phyloP scores from a whole-genome alignment of 2,329 filamentous ascomycete species.

The Fusarium compactum region DNA sequence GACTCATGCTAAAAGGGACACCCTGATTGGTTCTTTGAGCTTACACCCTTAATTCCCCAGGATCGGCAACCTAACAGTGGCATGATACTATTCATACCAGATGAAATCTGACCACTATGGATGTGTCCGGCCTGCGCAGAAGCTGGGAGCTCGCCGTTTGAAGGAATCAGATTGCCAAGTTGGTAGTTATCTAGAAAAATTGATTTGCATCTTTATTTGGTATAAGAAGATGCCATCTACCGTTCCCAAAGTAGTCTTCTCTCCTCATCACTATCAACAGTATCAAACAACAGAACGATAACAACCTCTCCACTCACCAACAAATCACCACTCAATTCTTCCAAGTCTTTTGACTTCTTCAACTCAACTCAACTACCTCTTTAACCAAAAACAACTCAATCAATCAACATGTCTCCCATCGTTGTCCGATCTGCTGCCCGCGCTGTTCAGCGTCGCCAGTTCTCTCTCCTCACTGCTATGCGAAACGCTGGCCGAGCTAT shows the following conservation, averaged over 20 bases:
- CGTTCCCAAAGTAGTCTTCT: conserved; percentile 29
- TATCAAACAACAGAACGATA: conserved; percentile 38
- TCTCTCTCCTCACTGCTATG: conserved; percentile 52
- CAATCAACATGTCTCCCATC: conserved; percentile 47
- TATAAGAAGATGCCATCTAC: conserved; percentile 45
- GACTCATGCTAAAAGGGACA: conserved; percentile 22
- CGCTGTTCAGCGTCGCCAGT: conserved; percentile 49
- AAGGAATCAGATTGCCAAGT: conserved; percentile 36
- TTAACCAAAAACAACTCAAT: conserved; percentile 28
- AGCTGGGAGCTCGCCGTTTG: conserved; percentile 44
- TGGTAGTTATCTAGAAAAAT: conserved; percentile 8
- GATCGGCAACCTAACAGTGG: conserved; percentile 37
- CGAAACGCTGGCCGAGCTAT: conserved; percentile 51
- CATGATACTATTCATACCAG: conserved; percentile 44
- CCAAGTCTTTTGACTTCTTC: conserved; percentile 26
- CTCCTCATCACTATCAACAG: conserved; percentile 40
- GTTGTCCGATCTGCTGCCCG: conserved; percentile 49
- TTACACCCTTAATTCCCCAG: conserved; percentile 28
- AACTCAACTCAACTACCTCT: conserved; percentile 17
- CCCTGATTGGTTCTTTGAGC: conserved; percentile 33
- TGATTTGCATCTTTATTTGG: conserved; percentile 31
- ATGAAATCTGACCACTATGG: conserved; percentile 49
- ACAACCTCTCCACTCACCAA: conserved; percentile 43
- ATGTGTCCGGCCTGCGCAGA: conserved; percentile 36
- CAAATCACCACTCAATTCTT: conserved; percentile 35